Evolutionary conservation across 2,329 filamentous ascomycete genomes (phyloP), one percentile per base, ranked within the genome.

Genomic region (Setomelanomma holmii): DNA sequence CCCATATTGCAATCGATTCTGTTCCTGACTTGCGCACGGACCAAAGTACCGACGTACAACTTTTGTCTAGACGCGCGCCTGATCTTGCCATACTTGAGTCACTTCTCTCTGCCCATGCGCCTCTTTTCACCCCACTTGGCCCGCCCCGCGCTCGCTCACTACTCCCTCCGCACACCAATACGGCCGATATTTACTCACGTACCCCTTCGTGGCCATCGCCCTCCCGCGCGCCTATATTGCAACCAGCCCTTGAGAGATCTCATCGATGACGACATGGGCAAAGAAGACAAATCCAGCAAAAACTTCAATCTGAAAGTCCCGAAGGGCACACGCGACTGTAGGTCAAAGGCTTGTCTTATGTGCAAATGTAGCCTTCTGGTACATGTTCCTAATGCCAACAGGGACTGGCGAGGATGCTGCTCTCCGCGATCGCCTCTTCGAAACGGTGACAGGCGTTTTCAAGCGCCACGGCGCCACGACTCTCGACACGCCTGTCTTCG

Each of bases 251-350:
- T 52, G 50, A 40, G 51, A 35, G 33, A 39, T 39, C 42, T 55
- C 22, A 39, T 58, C 53, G 59, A 64, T 55, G 63, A 70, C 72
- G 71, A 73, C 22, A 80, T 80, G 78, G 78, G 76, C 52, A 79
- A 79, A 65, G 76, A 78, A 64, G 75, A 64, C 65, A 76, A 72
- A 51, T 51, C 60, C 51, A 59, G 55, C 45, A 64, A 68, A 50
- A 66, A 72, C 47, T 87, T 89, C 76, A 86, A 87, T 76, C 83
- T 96, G 73, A 96, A 96, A 82, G 90, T 89, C 69, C 90, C 91
- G 57, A 96, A 96, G 83, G 91, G 92, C 64, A 96, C 91, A 61
- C 90, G 91, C 73, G 92, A 96, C 75, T 96, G 86, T 86, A 73
- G 46, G 75, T 75, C 16, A n/a, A 17, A 88, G 92, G 34, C 16